These are phyloP conservation scores for Vitis hybrid DNA, from an alignment of 177 flowering plant genomes.

Conservation along the genomic window DNA sequence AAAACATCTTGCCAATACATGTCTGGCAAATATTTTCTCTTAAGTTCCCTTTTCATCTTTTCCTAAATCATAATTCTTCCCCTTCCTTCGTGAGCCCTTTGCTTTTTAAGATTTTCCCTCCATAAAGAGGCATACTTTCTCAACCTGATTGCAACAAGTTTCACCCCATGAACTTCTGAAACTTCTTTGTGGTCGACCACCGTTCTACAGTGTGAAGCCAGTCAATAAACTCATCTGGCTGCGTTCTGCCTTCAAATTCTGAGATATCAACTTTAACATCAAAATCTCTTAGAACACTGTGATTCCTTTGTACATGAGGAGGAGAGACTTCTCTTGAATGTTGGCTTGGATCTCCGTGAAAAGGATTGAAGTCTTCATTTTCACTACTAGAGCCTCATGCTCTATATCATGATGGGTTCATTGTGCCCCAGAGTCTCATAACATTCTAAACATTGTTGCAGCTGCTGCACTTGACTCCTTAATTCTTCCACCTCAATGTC, in stretches of 20 bases:
- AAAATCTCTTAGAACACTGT: background rate
- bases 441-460: background rate
- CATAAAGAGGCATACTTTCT: too few species aligned
- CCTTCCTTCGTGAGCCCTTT: too few species aligned
- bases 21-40: too few species aligned
- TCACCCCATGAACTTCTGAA: too few species aligned
- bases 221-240: background rate
- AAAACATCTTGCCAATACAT: too few species aligned
- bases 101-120: too few species aligned
- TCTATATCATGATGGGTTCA: background rate
- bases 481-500: background rate
- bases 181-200: too few species aligned
- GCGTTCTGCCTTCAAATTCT: background rate
- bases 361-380: background rate
- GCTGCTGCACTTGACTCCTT: background rate
- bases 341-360: background rate
- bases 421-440: background rate
- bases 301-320: background rate
- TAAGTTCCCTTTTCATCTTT: too few species aligned
- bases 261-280: background rate
- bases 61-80: too few species aligned
- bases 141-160: too few species aligned
- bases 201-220: background rate
- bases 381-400: background rate
- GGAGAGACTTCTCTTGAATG: background rate